Percentiles rank a stretch among this genome's conserved stretches.
These are phyloP conservation scores for Tylopilus plumbeoviolaceoides DNA, from an alignment of 768 basidiomycete genomes.

Conservation along the genomic window DNA sequence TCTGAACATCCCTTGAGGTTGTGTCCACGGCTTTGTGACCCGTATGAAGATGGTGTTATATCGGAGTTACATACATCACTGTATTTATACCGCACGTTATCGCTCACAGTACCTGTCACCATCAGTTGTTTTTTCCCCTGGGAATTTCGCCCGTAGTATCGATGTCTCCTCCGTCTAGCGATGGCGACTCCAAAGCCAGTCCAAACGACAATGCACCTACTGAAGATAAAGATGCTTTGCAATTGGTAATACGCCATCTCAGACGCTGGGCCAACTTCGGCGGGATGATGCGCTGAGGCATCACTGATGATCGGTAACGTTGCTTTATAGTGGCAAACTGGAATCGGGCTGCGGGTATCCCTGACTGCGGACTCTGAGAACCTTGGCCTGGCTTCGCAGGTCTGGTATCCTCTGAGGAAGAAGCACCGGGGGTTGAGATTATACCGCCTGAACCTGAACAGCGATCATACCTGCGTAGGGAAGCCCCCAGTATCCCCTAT, in stretches of 20 bases:
- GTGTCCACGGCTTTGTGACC: not conserved
- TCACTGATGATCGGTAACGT: slow-evolving; percentile 66
- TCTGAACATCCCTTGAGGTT: slow-evolving; percentile 33
- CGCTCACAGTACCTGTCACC: not conserved
- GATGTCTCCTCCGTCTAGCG: slow-evolving; percentile 24
- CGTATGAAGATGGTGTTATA: not conserved
- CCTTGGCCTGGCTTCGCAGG: slow-evolving; percentile 6
- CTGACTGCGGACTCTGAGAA: slow-evolving; percentile 34
- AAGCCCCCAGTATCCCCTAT: slow-evolving; percentile 75
- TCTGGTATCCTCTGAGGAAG: slow-evolving; percentile 15
- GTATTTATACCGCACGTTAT: slow-evolving; percentile 29
- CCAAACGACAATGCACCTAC: slow-evolving; percentile 17
- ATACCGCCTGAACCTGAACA: slow-evolving; percentile 98
- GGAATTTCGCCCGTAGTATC: not conserved
- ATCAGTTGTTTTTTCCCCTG: not conserved
- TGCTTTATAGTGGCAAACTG: slow-evolving; percentile 60
- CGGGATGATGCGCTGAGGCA: slow-evolving; percentile 28
- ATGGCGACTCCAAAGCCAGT: slow-evolving; percentile 3
- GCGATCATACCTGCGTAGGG: slow-evolving; percentile 98
- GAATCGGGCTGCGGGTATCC: slow-evolving; percentile 90
- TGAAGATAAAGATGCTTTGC: slow-evolving; percentile 46
- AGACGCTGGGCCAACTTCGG: slow-evolving; percentile 28
- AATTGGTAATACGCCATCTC: slow-evolving; percentile 48
- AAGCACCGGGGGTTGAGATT: slow-evolving; percentile 77
- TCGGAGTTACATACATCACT: slow-evolving; percentile 26